phyloP scores from a whole-genome alignment of 345 rosid genomes.

The Moringa oleifera region DNA sequence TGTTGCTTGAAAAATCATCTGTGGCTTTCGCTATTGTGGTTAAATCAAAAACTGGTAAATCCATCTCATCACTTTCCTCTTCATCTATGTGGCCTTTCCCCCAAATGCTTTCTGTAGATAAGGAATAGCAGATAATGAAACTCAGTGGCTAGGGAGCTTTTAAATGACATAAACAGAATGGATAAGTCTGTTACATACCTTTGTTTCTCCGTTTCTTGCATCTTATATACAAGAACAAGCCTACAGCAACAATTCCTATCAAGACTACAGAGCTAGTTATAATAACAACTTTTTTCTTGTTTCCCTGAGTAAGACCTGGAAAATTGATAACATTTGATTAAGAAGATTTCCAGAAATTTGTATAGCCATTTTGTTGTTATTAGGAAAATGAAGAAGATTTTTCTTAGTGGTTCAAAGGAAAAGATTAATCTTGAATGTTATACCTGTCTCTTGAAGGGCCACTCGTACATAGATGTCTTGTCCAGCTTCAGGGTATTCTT shows the following conservation, averaged over 20 bases:
- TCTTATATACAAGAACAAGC: background rate
- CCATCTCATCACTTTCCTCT: background rate
- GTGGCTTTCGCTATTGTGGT: constrained; percentile 10
- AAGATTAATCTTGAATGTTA: constrained; percentile 1
- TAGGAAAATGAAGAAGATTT: too few species aligned
- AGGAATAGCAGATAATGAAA: background rate
- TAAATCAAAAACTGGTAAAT: constrained; percentile 9
- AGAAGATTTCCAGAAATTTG: too few species aligned
- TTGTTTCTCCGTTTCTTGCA: background rate
- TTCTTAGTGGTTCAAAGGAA: background rate
- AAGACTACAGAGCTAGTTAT: background rate
- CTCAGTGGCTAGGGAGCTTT: too few species aligned
- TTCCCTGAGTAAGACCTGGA: background rate
- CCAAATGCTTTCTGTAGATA: background rate
- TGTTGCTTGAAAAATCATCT: background rate
- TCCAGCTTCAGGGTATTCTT: constrained; percentile 25
- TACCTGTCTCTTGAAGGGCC: constrained; percentile 41
- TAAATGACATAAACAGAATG: background rate
- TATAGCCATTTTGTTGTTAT: background rate
- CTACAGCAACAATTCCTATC: background rate
- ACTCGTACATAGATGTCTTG: constrained; percentile 37
- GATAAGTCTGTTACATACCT: background rate
- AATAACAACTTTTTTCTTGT: background rate
- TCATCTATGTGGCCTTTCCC: background rate
- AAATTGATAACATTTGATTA: background rate